A percentile compares a stretch with the other conserved stretches of the same genome.
Conservation (phyloP, 805 yeast species). For the Wickerhamomyces queroliae region DNA sequence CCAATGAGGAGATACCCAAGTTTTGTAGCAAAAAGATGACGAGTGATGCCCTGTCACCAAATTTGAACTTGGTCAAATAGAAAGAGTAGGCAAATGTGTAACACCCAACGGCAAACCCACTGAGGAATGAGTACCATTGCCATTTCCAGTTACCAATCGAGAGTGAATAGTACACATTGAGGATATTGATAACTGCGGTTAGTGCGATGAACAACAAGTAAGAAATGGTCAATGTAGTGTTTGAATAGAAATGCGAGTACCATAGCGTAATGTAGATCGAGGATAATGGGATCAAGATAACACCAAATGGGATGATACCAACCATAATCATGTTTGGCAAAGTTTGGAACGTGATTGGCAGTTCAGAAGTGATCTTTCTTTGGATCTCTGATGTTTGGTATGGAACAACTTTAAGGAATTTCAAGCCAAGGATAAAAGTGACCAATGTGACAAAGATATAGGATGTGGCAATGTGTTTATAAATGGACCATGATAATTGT, state of each 20-base stretch:
- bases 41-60: constrained; percentile 22
- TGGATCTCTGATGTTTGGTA: constrained; percentile 14
- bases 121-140: constrained; percentile 22
- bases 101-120: constrained; percentile 21
- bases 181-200: constrained; percentile 11
- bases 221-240: constrained; percentile 12
- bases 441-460: constrained; percentile 10
- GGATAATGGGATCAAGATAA: constrained; percentile 21
- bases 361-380: constrained; percentile 17
- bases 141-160: constrained; percentile 26
- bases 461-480: not conserved
- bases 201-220: constrained; percentile 13
- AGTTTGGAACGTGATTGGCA: constrained; percentile 20
- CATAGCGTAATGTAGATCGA: constrained; percentile 20
- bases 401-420: constrained; percentile 5
- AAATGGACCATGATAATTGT: not conserved
- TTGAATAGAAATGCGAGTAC: constrained; percentile 21
- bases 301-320: constrained; percentile 25
- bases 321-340: constrained; percentile 22
- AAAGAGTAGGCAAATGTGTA: constrained; percentile 21
- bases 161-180: constrained; percentile 19
- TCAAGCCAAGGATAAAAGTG: constrained; percentile 10
- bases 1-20: constrained; percentile 16
- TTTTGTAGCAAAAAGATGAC: constrained; percentile 20
- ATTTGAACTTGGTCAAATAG: constrained; percentile 20